Percentiles rank a stretch among this genome's conserved stretches.
These are phyloP conservation scores for Raphanus sativus DNA, from an alignment of 345 rosid species.

Conservation along the genomic window DNA sequence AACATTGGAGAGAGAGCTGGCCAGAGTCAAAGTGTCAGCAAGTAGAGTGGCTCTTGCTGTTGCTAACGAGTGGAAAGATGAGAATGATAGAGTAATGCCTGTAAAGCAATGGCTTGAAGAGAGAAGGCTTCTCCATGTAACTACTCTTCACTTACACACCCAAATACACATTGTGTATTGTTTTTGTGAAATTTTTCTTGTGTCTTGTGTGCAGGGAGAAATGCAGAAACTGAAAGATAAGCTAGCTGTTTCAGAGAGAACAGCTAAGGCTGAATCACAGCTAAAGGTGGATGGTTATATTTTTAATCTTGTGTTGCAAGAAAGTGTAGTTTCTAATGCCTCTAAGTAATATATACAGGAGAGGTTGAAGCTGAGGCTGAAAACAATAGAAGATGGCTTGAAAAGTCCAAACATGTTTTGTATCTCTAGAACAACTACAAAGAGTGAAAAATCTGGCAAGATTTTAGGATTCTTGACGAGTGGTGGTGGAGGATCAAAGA, in stretches of 20 bases:
- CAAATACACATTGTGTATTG: background rate
- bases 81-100: slow-evolving; percentile 86
- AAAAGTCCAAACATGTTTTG: slow-evolving; percentile 42
- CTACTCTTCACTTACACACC: slow-evolving; percentile 2
- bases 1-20: slow-evolving; percentile 90
- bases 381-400: slow-evolving; percentile 75
- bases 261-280: slow-evolving; percentile 89
- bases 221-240: slow-evolving; percentile 83
- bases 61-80: slow-evolving; percentile 98
- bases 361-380: slow-evolving; percentile 70
- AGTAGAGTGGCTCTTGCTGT: slow-evolving; percentile 80
- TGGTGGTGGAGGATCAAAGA: slow-evolving; percentile 57
- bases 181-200: background rate
- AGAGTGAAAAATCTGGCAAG: slow-evolving; percentile 56
- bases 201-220: slow-evolving; percentile 60
- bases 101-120: slow-evolving; percentile 91
- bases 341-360: slow-evolving; percentile 51
- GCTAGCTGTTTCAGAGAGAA: slow-evolving; percentile 71
- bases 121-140: slow-evolving; percentile 83
- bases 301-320: background rate
- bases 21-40: slow-evolving; percentile 76
- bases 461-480: slow-evolving; percentile 69
- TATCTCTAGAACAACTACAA: slow-evolving; percentile 39
- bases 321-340: background rate
- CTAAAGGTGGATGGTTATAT: slow-evolving; percentile 59